Conservation (phyloP, 441 rosid species). For the Corymbia calophylla region DNA sequence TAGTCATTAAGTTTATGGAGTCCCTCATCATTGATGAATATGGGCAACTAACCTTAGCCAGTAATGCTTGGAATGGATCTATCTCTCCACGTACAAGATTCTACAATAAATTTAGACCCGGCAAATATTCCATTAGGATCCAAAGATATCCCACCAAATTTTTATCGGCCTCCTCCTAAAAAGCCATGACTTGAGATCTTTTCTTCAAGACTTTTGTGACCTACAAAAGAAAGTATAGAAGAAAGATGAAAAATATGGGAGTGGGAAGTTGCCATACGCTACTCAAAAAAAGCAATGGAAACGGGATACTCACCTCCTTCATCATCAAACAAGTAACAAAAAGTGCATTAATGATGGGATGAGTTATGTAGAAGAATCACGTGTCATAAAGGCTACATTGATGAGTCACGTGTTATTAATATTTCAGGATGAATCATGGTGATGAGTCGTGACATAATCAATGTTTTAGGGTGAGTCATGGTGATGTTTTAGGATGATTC, state of each 20-base stretch:
- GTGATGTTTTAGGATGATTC: background rate
- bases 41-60: background rate
- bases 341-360: no score
- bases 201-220: background rate
- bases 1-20: fast-evolving
- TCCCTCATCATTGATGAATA: background rate
- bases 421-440: background rate
- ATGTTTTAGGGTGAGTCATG: background rate
- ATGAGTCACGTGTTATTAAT: background rate
- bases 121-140: background rate
- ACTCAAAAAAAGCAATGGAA: background rate
- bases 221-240: background rate
- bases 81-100: background rate
- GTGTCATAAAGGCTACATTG: no score
- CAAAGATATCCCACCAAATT: background rate
- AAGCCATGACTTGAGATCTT: background rate
- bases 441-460: no score
- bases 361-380: background rate
- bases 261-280: background rate
- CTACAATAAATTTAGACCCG: background rate
- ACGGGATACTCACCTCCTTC: background rate
- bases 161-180: background rate
- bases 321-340: background rate
- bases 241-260: background rate
- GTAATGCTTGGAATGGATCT: background rate